A percentile compares a stretch with the other conserved stretches of the same genome.
Conservation (phyloP, 306 rosid species). For the Echinosophora koreensis region DNA sequence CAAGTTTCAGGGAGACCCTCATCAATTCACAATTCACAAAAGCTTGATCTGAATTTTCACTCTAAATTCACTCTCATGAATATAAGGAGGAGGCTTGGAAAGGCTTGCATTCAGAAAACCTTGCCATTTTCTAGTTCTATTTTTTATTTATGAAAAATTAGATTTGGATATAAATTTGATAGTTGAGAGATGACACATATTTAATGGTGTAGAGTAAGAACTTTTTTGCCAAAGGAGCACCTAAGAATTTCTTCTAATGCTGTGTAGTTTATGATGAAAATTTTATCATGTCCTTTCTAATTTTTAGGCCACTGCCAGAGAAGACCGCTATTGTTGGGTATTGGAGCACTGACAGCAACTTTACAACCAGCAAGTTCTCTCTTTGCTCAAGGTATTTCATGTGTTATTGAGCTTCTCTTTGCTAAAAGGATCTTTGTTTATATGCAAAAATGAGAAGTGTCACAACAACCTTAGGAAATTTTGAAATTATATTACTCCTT, state of each 20-base stretch:
- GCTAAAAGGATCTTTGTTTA: neutral
- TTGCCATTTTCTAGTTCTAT: neutral
- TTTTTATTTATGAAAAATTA: neutral
- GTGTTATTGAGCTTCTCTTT: neutral
- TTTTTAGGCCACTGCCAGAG: constrained; percentile 71
- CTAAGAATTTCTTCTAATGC: neutral
- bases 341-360: constrained; percentile 75
- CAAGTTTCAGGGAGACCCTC: neutral
- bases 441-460: neutral
- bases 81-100: no score
- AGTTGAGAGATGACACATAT: no score
- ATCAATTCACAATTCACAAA: no score
- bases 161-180: neutral
- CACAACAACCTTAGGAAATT: neutral
- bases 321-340: constrained; percentile 75
- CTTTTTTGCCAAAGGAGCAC: no score
- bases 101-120: neutral
- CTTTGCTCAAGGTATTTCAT: constrained; percentile 73
- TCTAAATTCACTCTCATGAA: neutral
- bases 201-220: no score
- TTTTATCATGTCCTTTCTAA: constrained; percentile 17
- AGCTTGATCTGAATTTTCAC: no score
- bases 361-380: constrained; percentile 59
- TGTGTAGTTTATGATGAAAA: neutral
- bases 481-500: constrained; percentile 11